Evolutionary conservation across 169 alveolate genomes (phyloP).

Genomic region (Amoebophrya sp.): DNA sequence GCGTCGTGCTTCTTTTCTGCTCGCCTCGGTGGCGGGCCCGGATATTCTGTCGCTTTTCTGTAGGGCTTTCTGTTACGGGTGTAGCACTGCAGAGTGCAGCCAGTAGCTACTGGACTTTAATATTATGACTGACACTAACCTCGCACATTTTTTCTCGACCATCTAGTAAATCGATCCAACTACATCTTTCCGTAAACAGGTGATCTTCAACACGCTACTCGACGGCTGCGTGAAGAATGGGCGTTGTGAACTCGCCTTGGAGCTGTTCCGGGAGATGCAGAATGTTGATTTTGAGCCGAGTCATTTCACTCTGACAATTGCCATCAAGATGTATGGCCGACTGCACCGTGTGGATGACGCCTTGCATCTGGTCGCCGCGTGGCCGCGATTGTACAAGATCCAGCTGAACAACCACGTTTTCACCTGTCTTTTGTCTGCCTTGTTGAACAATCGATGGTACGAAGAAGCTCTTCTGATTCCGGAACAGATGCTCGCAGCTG

Average conservation of each 20-base stretch:
- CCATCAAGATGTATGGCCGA: background rate
- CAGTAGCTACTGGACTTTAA: too few species aligned
- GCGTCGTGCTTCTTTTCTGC: too few species aligned
- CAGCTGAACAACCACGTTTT: slow-evolving; percentile 2
- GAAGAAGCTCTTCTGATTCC: background rate
- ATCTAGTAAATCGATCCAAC: too few species aligned
- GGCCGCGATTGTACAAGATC: background rate
- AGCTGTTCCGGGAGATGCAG: background rate
- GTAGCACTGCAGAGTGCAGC: too few species aligned
- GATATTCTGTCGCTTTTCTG: too few species aligned
- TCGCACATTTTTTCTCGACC: too few species aligned
- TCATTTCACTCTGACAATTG: background rate
- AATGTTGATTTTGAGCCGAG: background rate
- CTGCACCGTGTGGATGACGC: background rate
- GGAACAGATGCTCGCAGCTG: background rate
- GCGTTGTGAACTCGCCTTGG: background rate
- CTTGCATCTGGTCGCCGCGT: background rate
- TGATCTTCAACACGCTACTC: background rate
- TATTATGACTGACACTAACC: too few species aligned
- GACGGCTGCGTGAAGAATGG: slow-evolving; percentile 20
- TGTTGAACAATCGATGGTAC: background rate
- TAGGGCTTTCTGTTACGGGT: too few species aligned
- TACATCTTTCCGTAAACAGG: too few species aligned
- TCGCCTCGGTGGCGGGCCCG: too few species aligned
- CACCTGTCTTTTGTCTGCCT: background rate